Evolutionary conservation across 139 green algal genomes (phyloP).

Genomic region (Micractinium conductrix): DNA sequence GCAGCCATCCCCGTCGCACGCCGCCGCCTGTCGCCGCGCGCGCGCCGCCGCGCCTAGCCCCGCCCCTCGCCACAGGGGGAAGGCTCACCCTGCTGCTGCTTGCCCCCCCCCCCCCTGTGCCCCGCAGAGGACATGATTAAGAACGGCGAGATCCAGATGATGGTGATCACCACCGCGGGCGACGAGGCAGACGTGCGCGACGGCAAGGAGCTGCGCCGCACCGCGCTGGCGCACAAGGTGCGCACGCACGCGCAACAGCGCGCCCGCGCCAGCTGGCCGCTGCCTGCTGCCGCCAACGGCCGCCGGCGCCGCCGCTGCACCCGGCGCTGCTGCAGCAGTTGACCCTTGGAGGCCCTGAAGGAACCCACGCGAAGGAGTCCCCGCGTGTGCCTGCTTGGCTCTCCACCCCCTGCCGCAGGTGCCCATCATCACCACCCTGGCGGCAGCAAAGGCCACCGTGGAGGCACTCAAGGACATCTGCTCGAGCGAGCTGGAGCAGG

Average conservation of each 20-base stretch:
- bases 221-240: constrained; percentile 87
- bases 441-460: constrained; percentile 85
- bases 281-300: no score
- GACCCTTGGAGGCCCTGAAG: no score
- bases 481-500: constrained; percentile 80
- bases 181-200: constrained; percentile 92
- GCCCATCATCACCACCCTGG: constrained; percentile 93
- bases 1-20: no score
- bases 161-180: constrained; percentile 93
- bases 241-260: no score
- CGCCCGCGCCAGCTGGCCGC: no score
- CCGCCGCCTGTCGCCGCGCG: not conserved
- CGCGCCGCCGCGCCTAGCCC: not conserved
- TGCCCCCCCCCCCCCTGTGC: not conserved
- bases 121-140: constrained; percentile 69
- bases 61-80: not conserved
- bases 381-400: no score
- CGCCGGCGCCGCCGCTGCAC: no score
- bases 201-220: constrained; percentile 91
- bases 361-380: no score
- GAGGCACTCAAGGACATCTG: constrained; percentile 86
- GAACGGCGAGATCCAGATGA: constrained; percentile 90
- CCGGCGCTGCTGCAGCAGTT: no score
- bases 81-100: not conserved
- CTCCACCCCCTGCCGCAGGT: no score